Evolutionary conservation across 1,284 basidiomycete species (phyloP), one percentile per base, ranked within the genome.

Genomic region (Microbotryomycetes sp.): DNA sequence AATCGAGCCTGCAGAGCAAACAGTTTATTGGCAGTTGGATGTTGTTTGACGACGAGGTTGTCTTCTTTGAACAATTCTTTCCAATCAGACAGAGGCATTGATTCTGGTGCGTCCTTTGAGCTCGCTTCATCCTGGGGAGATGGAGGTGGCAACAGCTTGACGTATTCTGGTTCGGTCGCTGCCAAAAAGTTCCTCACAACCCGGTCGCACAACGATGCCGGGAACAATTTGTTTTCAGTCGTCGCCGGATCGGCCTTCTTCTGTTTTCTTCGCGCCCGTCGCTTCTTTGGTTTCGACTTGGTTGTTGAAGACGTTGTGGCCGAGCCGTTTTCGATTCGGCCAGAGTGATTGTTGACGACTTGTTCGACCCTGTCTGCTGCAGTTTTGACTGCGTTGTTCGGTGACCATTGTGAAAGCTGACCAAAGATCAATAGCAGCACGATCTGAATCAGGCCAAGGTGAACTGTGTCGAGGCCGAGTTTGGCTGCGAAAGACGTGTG

Each of bases 1-100:
- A 67, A 71, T 1, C 49, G 52, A 4, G 65, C 60, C 24, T 59
- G 56, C 24, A 71, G 65, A 4, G 64, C 66, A 45, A 65, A 71
- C 5, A 68, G 50, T 0, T 52, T 45, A 11, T 57, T 59, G 26
- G 54, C 30, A 26, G 54, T 52, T 16, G 66, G 66, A 41, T 68
- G 66, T 31, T 61, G 57, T 2, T 18, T 41, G 35, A 41, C 35
- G 35, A 50, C 16, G 11, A 50, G 21, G 21, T 50, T 50, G 35
- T 41, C 35, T 11, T 41, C 35, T 41, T 18, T 41, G 18, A 41
- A 41, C 35, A 41, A 41, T 41, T 41, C 35, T 41, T 41, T 41
- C 35, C 35, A 41, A 41, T 41, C 35, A 41, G 35, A 41, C 35
- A 41, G 18, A 11, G 35, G 35, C 35, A 41, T 41, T 9, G 35